These are phyloP conservation scores for Toxicodendron radicans DNA, from an alignment of 345 rosid species.

Conservation along the genomic window DNA sequence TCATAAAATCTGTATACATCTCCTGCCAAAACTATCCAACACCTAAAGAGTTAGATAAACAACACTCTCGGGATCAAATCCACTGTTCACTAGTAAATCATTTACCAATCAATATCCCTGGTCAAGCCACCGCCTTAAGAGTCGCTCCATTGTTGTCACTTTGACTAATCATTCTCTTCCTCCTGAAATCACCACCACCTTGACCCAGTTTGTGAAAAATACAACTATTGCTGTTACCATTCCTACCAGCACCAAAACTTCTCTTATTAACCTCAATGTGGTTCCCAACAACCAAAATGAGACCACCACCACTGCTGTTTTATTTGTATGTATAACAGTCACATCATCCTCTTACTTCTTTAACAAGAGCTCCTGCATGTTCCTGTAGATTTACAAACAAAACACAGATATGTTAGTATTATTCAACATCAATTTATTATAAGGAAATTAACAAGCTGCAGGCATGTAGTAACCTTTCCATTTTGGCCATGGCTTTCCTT, in stretches of 20 bases:
- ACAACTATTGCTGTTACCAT: conserved; percentile 6
- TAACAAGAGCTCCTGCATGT: no score
- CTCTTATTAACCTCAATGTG: conserved; percentile 53
- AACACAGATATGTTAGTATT: neutral
- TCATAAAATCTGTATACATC: no score
- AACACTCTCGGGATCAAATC: conserved; percentile 32
- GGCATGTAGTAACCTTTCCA: no score
- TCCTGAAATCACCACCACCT: conserved; percentile 10
- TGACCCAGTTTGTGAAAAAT: conserved; percentile 1
- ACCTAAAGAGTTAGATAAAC: conserved; percentile 52
- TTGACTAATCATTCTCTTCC: conserved; percentile 27
- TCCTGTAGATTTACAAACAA: conserved; percentile 28
- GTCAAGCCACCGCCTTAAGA: conserved; percentile 54
- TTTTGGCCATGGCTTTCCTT: no score
- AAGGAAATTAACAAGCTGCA: no score
- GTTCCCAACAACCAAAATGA: conserved; percentile 33
- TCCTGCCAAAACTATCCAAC: neutral
- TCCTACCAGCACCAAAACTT: neutral
- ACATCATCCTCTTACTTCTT: conserved; percentile 49
- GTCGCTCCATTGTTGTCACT: conserved; percentile 26
- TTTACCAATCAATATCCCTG: conserved; percentile 37
- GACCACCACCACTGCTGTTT: conserved; percentile 10
- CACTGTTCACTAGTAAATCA: conserved; percentile 34
- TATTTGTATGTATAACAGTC: conserved; percentile 32
- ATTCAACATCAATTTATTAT: no score